Evolutionary conservation across 805 yeast genomes (phyloP), one percentile per base, ranked within the genome.

Genomic region (Hanseniaspora thailandica): DNA sequence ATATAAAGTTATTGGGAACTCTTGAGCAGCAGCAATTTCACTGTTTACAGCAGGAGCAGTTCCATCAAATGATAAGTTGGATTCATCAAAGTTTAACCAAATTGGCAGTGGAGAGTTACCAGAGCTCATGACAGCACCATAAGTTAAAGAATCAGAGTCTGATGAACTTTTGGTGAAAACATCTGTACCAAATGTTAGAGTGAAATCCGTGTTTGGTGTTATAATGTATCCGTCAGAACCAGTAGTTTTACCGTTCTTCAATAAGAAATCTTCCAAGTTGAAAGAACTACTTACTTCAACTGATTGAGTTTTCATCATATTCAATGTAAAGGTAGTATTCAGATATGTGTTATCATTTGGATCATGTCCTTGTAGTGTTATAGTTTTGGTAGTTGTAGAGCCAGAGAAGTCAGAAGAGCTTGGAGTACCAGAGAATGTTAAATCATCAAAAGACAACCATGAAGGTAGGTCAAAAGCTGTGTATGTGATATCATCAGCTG

Each of bases 91-190:
- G 52, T 69, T 67, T 49, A 87, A 71, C 97, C 98, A 93, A 62
- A 79, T 82, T 36, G 98, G 98, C 54, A 93, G 72, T 2, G 98
- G 90, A 1, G 95, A 77, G 63, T 89, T 78, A 65, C 86, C 87
- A 31, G 59, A 60, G 13, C 73, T 68, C n/a, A 89, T 79, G 57
- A 84, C 76, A 20, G 96, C 96, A 62, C 86, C 84, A 68, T 84
- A 86, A 3, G 22, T 12, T 4, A 52, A n/a, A 10, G 47, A 25
- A n/a, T 17, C 22, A 4, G 30, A 23, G 4, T 33, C 31, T 15
- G 46, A 47, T 19, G 47, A 39, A 34, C 12, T 25, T 12, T 26
- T 8, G 82, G 81, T 17, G 76, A 72, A 2, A 71, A 62, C 52
- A 76, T 68, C 28, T 71, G 69, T 63, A 43, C 80, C 77, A 61